phyloP scores from a whole-genome alignment of 345 rosid species.

The Linum tenue region DNA sequence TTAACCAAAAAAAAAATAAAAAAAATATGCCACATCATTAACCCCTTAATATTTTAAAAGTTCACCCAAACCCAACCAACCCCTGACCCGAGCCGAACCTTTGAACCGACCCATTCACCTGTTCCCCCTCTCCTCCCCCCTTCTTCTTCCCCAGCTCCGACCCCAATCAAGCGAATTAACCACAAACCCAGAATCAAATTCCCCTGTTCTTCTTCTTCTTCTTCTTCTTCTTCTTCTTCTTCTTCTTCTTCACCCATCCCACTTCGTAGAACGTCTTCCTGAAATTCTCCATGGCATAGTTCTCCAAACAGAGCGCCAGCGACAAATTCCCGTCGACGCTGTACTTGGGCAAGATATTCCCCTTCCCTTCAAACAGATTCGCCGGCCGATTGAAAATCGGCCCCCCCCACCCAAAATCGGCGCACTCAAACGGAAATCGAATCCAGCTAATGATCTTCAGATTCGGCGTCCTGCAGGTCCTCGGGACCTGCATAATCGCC shows the following conservation, averaged over 20 bases:
- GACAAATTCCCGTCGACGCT: neutral
- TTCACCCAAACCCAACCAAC: too few species aligned
- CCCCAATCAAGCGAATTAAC: too few species aligned
- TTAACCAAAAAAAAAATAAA: too few species aligned
- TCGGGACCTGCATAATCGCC: neutral
- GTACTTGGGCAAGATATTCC: neutral
- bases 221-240: too few species aligned
- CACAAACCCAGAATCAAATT: too few species aligned
- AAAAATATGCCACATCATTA: too few species aligned
- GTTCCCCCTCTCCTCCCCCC: too few species aligned
- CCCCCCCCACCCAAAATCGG: neutral
- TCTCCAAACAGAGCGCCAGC: neutral
- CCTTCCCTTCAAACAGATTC: neutral
- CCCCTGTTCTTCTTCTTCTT: too few species aligned
- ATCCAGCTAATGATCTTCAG: constrained; percentile 17
- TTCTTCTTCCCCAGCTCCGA: too few species aligned
- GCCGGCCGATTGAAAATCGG: neutral
- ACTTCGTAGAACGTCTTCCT: neutral
- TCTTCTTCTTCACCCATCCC: neutral
- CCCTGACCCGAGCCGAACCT: too few species aligned
- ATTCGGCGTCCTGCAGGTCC: constrained; percentile 6
- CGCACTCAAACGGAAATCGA: constrained; percentile 3
- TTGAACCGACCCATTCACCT: too few species aligned
- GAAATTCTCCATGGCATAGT: neutral
- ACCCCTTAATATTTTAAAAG: too few species aligned